Base-by-base conservation (phyloP, 805 yeast species). In the Wickerhamomyces subpelliculosus region DNA sequence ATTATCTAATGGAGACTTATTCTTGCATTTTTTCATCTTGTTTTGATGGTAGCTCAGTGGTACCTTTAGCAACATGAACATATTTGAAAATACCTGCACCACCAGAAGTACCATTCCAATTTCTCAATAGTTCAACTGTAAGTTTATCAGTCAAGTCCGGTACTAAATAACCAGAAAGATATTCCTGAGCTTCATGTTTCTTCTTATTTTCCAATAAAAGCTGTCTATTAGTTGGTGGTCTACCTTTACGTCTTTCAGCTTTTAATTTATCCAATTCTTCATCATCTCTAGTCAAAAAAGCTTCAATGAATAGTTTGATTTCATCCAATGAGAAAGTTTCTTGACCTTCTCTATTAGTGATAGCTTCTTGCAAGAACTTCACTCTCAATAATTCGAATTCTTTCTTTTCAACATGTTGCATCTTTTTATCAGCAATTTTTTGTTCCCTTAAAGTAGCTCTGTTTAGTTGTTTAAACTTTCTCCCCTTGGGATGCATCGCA, bases 361-460 rank as follows among this genome's bases (percentile, higher is more conserved):
- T 64, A n/a, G 72, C 68, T 49, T 78, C 75, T 52, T 83, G 85
- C 33, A 85, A 60, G 52, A 72, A 82, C 38, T 65, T 64, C 25
- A 75, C 62, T 43, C 87, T 70, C 40, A 75, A 65, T 40, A 78
- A 67, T 45, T 80, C 86, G 42, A 72, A 69, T 35, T 75, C 73
- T 52, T 74, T 78, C 46, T 75, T 75, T 41, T 78, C 81, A 24
- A 70, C 59, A 48, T 75, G 76, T 36, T 68, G 69, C 18, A 68
- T 58, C 54, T 83, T 84, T 55, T 73, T 76, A 36, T 68, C 67
- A 27, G 68, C 73, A 36, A 90, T 61, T 57, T 84, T 85, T 35
- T 69, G 70, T 45, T 89, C 94, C 59, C 98, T 74, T 32, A 87
- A 62, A 2, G 95, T 77, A n/a, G 97, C 97, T 45, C 93, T 69